phyloP scores from a whole-genome alignment of 2,329 filamentous ascomycete species.

The Metarhizium brunneum region DNA sequence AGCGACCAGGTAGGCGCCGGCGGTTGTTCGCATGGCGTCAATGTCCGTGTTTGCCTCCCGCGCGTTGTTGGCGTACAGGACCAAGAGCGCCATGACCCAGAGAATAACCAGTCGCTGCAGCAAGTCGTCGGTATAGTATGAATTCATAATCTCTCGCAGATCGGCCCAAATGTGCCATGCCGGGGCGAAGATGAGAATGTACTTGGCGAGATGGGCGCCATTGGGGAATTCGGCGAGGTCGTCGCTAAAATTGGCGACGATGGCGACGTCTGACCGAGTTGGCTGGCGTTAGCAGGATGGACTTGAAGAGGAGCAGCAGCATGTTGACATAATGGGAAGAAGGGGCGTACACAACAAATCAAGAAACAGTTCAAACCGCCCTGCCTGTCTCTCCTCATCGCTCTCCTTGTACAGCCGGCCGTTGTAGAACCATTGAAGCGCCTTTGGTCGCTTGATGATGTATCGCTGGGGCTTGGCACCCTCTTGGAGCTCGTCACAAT shows the following conservation, averaged over 20 bases:
- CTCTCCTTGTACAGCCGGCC: slow-evolving; percentile 29
- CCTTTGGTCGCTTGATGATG: slow-evolving; percentile 26
- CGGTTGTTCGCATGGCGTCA: slow-evolving; percentile 33
- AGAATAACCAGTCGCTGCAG: slow-evolving; percentile 35
- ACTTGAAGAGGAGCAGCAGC: neutral
- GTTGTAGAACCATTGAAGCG: slow-evolving; percentile 36
- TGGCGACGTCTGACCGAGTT: slow-evolving; percentile 27
- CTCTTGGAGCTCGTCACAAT: slow-evolving; percentile 27
- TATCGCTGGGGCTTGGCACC: slow-evolving; percentile 20
- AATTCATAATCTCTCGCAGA: slow-evolving; percentile 41
- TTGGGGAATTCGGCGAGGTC: slow-evolving; percentile 35
- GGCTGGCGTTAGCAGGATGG: neutral
- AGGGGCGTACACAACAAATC: slow-evolving; percentile 32
- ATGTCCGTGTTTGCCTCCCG: slow-evolving; percentile 32
- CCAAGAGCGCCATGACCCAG: slow-evolving; percentile 40
- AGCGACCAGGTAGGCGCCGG: slow-evolving; percentile 36
- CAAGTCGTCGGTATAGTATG: slow-evolving; percentile 41
- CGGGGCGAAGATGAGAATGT: slow-evolving; percentile 36
- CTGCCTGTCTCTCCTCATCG: slow-evolving; percentile 34
- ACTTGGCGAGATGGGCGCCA: slow-evolving; percentile 34
- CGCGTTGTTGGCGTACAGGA: slow-evolving; percentile 40
- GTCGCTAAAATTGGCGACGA: slow-evolving; percentile 41
- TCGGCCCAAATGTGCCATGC: slow-evolving; percentile 43
- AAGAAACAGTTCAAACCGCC: slow-evolving; percentile 39
- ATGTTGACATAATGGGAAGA: no score